phyloP scores from a whole-genome alignment of 1,284 basidiomycete species.

The Microbotryum scabiosae region DNA sequence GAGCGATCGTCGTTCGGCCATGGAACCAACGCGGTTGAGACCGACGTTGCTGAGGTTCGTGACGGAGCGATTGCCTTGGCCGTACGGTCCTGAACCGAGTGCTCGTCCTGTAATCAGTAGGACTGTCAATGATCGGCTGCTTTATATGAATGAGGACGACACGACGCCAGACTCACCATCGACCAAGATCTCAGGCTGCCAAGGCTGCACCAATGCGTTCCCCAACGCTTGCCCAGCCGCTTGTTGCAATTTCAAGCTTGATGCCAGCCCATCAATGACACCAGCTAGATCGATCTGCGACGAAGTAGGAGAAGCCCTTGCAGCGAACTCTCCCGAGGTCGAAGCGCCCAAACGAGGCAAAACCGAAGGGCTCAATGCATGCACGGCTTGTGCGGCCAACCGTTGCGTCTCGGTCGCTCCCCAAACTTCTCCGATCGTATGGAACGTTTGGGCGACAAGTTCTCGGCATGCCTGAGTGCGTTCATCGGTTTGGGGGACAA shows the following conservation, averaged over 20 bases:
- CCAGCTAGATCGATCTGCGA: background rate
- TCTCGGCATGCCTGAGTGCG: too few species aligned
- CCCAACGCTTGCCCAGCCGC: background rate
- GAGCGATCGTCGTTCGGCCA: slow-evolving; percentile 3
- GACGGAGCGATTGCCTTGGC: background rate
- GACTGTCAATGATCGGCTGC: background rate
- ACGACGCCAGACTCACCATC: background rate
- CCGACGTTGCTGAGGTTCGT: background rate
- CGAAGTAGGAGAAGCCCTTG: background rate
- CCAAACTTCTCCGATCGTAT: slow-evolving; percentile 1
- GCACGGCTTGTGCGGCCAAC: slow-evolving; percentile 1
- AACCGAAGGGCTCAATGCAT: background rate
- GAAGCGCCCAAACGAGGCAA: background rate
- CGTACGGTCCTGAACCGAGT: background rate
- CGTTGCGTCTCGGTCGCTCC: background rate
- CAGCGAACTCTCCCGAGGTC: slow-evolving; percentile 1
- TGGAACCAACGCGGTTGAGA: background rate
- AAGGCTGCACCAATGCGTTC: background rate
- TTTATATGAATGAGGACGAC: too few species aligned
- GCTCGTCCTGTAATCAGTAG: background rate
- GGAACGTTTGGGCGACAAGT: too few species aligned
- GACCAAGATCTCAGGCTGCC: background rate
- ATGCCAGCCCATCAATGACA: background rate
- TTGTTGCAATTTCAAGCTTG: slow-evolving; percentile 1
- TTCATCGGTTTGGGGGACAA: too few species aligned